Base-by-base conservation (phyloP, 2,329 filamentous ascomycete species). In the Fusarium verrucosum region DNA sequence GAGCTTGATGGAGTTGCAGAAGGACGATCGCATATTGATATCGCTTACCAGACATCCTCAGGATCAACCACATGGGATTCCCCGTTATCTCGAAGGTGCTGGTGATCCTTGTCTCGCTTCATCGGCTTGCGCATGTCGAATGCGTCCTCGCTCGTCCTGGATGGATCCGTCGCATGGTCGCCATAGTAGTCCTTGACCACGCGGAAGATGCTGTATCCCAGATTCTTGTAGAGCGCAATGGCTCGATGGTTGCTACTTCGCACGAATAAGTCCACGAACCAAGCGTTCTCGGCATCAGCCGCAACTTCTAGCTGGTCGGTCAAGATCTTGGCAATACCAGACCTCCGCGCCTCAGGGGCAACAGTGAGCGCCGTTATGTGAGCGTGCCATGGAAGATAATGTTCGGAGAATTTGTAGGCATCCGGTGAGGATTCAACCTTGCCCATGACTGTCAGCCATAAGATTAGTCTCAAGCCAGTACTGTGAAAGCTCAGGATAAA, bases 381-480 rank as follows among this genome's bases (percentile, higher is more conserved):
- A 19, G 93, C 94, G 80, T 99, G 95, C 92, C 93, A 98, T n/a
- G 94, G 94, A n/a, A 97, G 89, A 80, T 96, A 96, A 80, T 97
- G 93, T 72, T 89, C 85, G 45, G 92, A 95, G 72, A 88, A 88
- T 58, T 87, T 84, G 75, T 91, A 86, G 50, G 88, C 87, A 40
- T 91, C 83, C 16, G 91, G 90, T 51, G 92, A 96, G 65, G 92
- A 89, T 81, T 98, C 94, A 60, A 96, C 86, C 81, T 99, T 99
- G 74, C 94, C 95, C 87, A 99, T 96, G 75, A 99, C 94, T 97
- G 67, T 92, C 61, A 49, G 62, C n/a, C 40, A 50, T 56, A 71
- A 74, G 47, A 75, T 76, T 58, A 65, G 66, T 52, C 28, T 44
- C 57, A 50, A 45, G 28, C 26, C 26, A n/a, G 22, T 28, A 38